Base-by-base conservation (phyloP, 148 eudicot species). In the Drosera capensis region DNA sequence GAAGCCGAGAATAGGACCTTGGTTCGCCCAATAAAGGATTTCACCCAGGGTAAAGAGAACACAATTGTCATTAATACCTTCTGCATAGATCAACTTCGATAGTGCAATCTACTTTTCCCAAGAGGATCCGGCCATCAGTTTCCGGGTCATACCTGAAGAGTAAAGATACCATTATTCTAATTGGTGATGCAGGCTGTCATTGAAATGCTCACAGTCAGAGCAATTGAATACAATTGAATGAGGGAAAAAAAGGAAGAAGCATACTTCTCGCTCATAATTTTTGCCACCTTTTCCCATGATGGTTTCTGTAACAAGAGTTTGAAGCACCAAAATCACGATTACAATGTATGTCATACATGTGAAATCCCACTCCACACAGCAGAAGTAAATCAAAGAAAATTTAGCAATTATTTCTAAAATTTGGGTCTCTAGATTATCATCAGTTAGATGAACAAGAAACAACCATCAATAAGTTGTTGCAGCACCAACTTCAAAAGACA, bases 51-150 rank as follows among this genome's bases (percentile, higher is more conserved):
- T n/a, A 34, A 34, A 4, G 38, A 34, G 38, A 2, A 34, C 3
- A 11, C 11, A 9, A 34, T 34, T 34, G 38, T 9, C 14, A 0
- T 11, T 11, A 34, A 45, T 78, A 84, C 95, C 93, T 90, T 65
- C 71, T 70, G 52, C 99, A 90, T 71, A 90, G 63, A 37, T 75
- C 87, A 51, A 45, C 61, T 71, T 90, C 85, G 60, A 52, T 72
- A 34, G 95, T 90, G 67, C 99, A 90, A 45, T 90, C 99, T 44
- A 90, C 95, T 80, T 68, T 90, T 28, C 69, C 99, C 85, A 90
- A 23, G 45, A 75, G 70, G 62, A 90, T 81, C 38, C 99, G 93
- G 12, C 99, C 99, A 73, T 90, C 99, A 56, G 64, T 54, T 59
- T 78, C 95, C 12, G 87, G 95, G 52, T 90, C 94, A 67, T 71